Evolutionary conservation across 768 basidiomycete species (phyloP), one percentile per base, ranked within the genome.

Genomic region (Trametes coccinea): DNA sequence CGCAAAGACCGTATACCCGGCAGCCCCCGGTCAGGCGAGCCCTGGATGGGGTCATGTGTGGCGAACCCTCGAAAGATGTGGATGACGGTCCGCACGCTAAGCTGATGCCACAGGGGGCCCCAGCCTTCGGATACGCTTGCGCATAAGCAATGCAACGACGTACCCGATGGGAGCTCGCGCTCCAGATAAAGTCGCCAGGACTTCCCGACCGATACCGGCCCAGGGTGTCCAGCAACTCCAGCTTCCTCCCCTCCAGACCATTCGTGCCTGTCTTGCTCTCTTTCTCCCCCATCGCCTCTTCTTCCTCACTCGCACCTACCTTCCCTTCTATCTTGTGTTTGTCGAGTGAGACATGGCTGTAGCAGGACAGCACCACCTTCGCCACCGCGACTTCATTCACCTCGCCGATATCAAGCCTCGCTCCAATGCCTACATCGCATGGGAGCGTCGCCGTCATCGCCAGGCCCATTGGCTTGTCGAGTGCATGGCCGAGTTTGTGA

Each of bases 401-500:
- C 62, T 66, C 39, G 68, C 66, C 27, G 71, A 72, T 48, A 61
- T 70, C 44, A 51, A 56, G 39, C 66, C 62, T 16, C 71, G 71
- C 31, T 52, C 66, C n/a, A 56, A 34, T n/a, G 17, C 63, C 34
- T 49, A 56, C 56, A 43, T 55, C 49, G 41, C 44, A 30, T 72
- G 71, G 71, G 69, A 72, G 60, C 64, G 68, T 4, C 51, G 61
- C 6, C 64, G 70, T 52, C 75, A 74, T 70, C 65, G 70, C 16
- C 63, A 68, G 40, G 68, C 67, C 7, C 71, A 71, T 45, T 71
- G 70, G 70, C 54, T 74, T 37, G 68, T 72, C 13, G 75, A 77
- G 62, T 67, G 68, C 52, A 55, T 72, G 22, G 74, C 72, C 2
- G 75, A 76, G 56, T 57, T 62, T 3, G 69, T 75, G 61, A 60